Base-by-base conservation (phyloP, 1,139 yeast species). In the Protomyces arabidopsidicola region DNA sequence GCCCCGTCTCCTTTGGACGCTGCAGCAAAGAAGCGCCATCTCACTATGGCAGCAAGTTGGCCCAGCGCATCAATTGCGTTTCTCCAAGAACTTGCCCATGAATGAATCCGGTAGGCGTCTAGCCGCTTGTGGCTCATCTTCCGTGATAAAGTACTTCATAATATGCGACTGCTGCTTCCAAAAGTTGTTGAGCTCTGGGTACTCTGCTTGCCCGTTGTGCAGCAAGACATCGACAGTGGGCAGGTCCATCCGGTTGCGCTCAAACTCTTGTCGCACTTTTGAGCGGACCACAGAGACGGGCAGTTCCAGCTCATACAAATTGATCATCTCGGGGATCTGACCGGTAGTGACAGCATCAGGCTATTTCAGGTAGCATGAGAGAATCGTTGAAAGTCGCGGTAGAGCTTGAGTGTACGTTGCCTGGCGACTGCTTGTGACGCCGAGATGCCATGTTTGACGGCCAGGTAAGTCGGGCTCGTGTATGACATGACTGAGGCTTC, bases 91-190 rank as follows among this genome's bases (percentile, higher is more conserved):
- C 35, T 50, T 45, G 27, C 62, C 62, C 62, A 58, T 51, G 53
- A 58, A 58, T 10, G 56, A 50, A 27, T 39, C 62, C 9, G 62
- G 62, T 20, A 58, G 16, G n/a, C 36, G 52, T 27, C 45, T 38
- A 22, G 62, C 51, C 18, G 62, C 52, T 34, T 58, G 62, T 27
- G 62, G 62, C 22, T 58, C 62, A 38, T 58, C 62, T 45, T 58
- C 62, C 56, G 53, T 58, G 10, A 55, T 58, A 16, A 58, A 58
- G 42, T 58, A 58, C 77, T 87, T 84, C 84, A 87, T 79, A 48
- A 89, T 90, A 76, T 89, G 96, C 70, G 93, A 84, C 73, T 84
- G 86, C 78, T 89, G 96, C 76, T 89, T 89, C 96, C 96, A 89
- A 79, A 88, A 89, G 77, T 89, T 89, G 71, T 87, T 81, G 73